Conservation (phyloP, 106 monocot species). For the Dioscorea zingiberensis region DNA sequence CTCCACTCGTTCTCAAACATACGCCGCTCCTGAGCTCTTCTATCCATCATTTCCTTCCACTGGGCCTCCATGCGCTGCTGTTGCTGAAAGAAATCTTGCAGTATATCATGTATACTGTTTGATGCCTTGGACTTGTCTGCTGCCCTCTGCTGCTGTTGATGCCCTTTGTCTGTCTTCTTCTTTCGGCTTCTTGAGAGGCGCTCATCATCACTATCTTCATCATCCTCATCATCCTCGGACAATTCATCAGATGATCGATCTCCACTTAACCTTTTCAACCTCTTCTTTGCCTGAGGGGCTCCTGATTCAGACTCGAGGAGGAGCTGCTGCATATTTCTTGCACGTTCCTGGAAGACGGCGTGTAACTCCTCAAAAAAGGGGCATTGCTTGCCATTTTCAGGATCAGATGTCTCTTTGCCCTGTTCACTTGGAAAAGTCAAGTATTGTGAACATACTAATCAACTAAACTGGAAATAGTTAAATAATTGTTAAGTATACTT, state of each 20-base stretch:
- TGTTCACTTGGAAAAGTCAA: slow-evolving; percentile 12
- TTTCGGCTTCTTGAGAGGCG: slow-evolving; percentile 31
- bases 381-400: slow-evolving; percentile 68
- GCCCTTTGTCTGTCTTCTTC: slow-evolving; percentile 40
- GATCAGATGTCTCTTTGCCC: slow-evolving; percentile 89
- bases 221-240: slow-evolving; percentile 50
- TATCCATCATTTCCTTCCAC: slow-evolving; percentile 74
- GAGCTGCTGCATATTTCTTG: slow-evolving; percentile 65
- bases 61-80: slow-evolving; percentile 74
- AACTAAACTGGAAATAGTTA: no score
- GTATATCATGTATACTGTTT: slow-evolving; percentile 37
- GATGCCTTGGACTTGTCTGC: slow-evolving; percentile 26
- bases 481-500: no score
- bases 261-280: slow-evolving; percentile 42
- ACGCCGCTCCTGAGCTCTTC: slow-evolving; percentile 55
- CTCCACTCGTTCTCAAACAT: slow-evolving; percentile 81
- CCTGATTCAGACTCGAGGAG: slow-evolving; percentile 72
- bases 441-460: no score
- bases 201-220: slow-evolving; percentile 58
- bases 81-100: slow-evolving; percentile 80
- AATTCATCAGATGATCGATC: slow-evolving; percentile 61
- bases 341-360: slow-evolving; percentile 74
- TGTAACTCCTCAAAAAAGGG: slow-evolving; percentile 96
- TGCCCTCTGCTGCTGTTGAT: slow-evolving; percentile 14
- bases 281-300: slow-evolving; percentile 46